Percentiles rank a stretch among this genome's conserved stretches.
Evolutionary conservation across 495 filamentous ascomycete genomes (phyloP).

Genomic region (Neurospora sp.): DNA sequence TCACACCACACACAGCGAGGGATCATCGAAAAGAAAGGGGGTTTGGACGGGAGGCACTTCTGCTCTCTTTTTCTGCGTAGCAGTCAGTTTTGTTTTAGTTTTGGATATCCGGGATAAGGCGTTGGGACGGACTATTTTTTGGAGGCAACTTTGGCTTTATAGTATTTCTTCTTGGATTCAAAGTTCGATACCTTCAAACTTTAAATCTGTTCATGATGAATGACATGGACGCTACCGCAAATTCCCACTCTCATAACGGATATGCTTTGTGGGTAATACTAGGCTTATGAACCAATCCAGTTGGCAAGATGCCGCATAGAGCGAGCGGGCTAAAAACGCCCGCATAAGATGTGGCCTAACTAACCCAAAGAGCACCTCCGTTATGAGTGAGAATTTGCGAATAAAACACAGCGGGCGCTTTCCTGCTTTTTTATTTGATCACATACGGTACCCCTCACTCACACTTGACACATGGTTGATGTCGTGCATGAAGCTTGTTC

Average conservation of each 20-base stretch:
- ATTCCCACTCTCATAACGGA: too few relatives aligned
- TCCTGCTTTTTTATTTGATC: background rate
- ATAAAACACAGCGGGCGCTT: background rate
- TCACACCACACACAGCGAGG: background rate
- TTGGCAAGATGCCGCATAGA: too few relatives aligned
- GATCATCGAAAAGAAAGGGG: background rate
- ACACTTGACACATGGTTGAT: background rate
- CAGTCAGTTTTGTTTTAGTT: background rate
- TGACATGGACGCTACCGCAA: background rate
- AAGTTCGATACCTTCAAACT: background rate
- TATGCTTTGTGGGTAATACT: too few relatives aligned
- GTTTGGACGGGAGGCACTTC: background rate
- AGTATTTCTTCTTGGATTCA: background rate
- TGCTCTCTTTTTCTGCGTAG: background rate
- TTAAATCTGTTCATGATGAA: background rate
- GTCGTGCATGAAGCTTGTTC: background rate
- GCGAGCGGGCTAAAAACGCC: too few relatives aligned
- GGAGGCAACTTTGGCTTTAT: background rate
- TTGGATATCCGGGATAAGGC: background rate
- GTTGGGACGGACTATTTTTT: background rate
- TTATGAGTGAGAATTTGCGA: too few relatives aligned
- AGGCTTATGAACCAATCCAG: too few relatives aligned
- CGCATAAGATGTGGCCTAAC: too few relatives aligned
- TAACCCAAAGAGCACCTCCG: too few relatives aligned
- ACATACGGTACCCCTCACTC: background rate